These are phyloP conservation scores for Trifolium dubium DNA, from an alignment of 306 rosid genomes.

Conservation along the genomic window DNA sequence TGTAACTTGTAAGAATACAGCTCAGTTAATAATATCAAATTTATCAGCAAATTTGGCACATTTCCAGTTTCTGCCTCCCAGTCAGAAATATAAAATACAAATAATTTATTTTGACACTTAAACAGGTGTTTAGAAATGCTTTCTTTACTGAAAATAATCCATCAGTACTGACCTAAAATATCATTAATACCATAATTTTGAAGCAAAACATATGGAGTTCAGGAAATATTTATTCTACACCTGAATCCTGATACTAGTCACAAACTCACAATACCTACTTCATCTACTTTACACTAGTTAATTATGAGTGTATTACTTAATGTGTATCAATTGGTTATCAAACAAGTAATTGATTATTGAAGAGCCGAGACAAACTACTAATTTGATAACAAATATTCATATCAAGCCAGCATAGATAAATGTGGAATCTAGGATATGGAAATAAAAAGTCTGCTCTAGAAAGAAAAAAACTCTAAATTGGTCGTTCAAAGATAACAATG, in stretches of 20 bases:
- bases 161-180: background rate
- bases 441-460: background rate
- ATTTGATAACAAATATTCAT: background rate
- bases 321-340: background rate
- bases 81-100: constrained; percentile 17
- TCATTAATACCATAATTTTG: background rate
- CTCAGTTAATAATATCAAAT: constrained; percentile 1
- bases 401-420: background rate
- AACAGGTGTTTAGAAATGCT: background rate
- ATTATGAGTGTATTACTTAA: background rate
- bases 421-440: background rate
- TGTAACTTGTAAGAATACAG: background rate
- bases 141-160: background rate
- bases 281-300: background rate
- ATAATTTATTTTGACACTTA: constrained; percentile 11
- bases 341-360: background rate
- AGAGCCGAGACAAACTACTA: background rate
- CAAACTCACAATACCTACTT: background rate
- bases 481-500: background rate
- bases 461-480: background rate
- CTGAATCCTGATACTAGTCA: background rate
- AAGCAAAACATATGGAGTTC: too few relatives aligned
- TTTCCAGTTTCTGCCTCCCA: constrained; percentile 20
- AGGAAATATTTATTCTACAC: constrained; percentile 8
- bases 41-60: constrained; percentile 1